Base-by-base conservation (phyloP, 164 flowering plant species). In the Dillenia suffruticosa region DNA sequence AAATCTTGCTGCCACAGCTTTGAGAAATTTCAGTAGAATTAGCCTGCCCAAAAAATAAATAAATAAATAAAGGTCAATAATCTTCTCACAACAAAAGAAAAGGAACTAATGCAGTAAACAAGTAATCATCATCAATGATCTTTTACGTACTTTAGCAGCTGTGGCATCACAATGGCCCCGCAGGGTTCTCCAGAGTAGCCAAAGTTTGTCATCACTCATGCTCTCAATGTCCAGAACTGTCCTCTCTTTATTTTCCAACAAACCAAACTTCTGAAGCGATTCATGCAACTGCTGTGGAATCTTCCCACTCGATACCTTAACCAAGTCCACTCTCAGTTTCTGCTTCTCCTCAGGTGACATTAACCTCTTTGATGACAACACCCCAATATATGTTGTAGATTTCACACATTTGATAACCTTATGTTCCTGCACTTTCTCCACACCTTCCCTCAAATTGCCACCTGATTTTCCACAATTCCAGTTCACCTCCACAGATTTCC, bases 401-500 rank as follows among this genome's bases (percentile, higher is more conserved):
- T n/a, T 53, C 16, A 15, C 40, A 50, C 46, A 51, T 68, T 5
- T 56, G 63, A 59, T 45, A 12, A 46, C 12, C 49, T 54, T 73
- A 8, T 56, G 9, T 44, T 44, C 56, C 40, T 12, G 17, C 44
- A 54, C 56, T 54, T 62, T 58, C 50, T 57, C 68, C 9, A 10
- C 45, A 44, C 49, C 49, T 24, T 57, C 70, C 54, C 60, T 56
- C 5, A 56, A 59, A 44, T 17, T 50, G 64, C 53, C 48, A 53
- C 71, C 50, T 59, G 58, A 22, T 51, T 68, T 64, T 68, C 79
- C 26, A 12, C 43, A 44, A 4, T 48, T 67, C 71, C 66, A 66
- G 61, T 78, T 84, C 48, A 57, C 70, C 68, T 77, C 86, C 44
- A 80, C 54, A 46, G 70, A 58, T 46, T 70, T 81, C 97, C 96